phyloP scores from a whole-genome alignment of 2,329 filamentous ascomycete genomes.

The Alternaria ethzedia region DNA sequence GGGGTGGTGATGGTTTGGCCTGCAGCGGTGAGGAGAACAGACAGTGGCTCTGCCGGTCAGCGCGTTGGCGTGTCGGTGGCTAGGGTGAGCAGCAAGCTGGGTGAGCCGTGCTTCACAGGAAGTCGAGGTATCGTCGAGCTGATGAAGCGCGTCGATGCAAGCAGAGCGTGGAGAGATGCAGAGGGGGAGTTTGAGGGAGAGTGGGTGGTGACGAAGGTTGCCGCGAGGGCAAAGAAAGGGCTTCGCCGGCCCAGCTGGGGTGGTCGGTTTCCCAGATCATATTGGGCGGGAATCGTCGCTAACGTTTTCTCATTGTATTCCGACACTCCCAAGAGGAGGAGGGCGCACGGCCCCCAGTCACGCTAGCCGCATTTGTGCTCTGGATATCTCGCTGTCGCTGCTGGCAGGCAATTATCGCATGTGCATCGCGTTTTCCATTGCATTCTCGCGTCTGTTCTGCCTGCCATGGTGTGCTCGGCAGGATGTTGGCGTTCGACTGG shows the following conservation, averaged over 20 bases:
- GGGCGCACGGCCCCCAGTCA: constrained; percentile 4
- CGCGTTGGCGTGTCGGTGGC: constrained; percentile 11
- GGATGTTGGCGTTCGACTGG: not conserved
- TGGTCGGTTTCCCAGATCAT: constrained; percentile 15
- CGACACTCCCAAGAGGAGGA: constrained; percentile 13
- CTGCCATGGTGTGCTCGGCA: not conserved
- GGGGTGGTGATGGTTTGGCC: constrained; percentile 1
- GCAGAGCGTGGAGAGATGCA: not conserved
- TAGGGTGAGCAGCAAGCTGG: not conserved
- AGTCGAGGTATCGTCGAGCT: constrained; percentile 9
- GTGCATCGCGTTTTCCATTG: not conserved
- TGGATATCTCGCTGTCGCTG: not conserved
- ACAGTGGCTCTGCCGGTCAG: constrained; percentile 16
- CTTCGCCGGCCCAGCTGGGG: constrained; percentile 14
- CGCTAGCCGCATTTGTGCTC: constrained; percentile 3
- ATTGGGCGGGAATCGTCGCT: constrained; percentile 15
- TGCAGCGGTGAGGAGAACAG: constrained; percentile 11
- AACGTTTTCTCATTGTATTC: constrained; percentile 14
- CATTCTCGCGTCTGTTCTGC: not conserved
- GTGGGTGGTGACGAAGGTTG: constrained; percentile 6
- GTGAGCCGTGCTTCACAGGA: constrained; percentile 4
- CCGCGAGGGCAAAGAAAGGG: constrained; percentile 15
- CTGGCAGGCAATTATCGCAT: not conserved
- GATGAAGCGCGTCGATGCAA: constrained; percentile 4
- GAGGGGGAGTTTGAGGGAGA: constrained; percentile 3